Base-by-base conservation (phyloP, 768 basidiomycete species). In the Psilocybe subaeruginosa region DNA sequence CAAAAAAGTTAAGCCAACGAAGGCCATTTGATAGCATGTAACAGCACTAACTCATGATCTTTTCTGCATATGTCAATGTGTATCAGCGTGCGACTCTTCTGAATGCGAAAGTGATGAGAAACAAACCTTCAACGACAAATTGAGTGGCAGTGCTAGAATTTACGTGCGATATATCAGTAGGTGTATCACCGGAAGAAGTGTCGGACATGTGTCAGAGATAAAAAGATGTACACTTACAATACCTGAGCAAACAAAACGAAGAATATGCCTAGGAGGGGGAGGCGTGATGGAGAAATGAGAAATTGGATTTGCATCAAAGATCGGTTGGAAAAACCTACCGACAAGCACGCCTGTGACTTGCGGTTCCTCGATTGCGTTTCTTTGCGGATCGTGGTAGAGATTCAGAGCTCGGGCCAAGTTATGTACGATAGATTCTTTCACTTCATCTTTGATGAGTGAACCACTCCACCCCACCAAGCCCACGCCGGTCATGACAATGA, bases 191-290 rank as follows among this genome's bases (percentile, higher is more conserved):
- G 62, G 63, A 60, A 60, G 53, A 73, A 63, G 62, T 39, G 46
- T 59, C 59, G 59, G 61, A 59, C 58, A 61, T 64, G 62, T 63
- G 62, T 63, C 62, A 63, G 39, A 47, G 46, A 51, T 19, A 58
- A 37, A 59, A 55, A 58, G 50, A 65, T 61, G 60, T 49, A 65
- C 35, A 63, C 90, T 81, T 72, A 94, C 92, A 98, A 98, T 64
- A 97, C 75, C 75, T 99, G 97, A 27, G 97, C 97, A 72, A 97
- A 95, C 30, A 97, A 77, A 57, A 99, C 83, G 73, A 99, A 90
- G 73, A 93, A 86, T 33, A 99, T 88, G 57, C 97, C 96, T 92
- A 59, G 30, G 23, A 61, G 35, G 54, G 52, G 56, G 56, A 19
- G 60, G 46, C 54, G 33, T 19, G 61, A 61, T 61, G 43, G 60